phyloP scores from a whole-genome alignment of 768 basidiomycete species.

The Cystoderma amianthinum region DNA sequence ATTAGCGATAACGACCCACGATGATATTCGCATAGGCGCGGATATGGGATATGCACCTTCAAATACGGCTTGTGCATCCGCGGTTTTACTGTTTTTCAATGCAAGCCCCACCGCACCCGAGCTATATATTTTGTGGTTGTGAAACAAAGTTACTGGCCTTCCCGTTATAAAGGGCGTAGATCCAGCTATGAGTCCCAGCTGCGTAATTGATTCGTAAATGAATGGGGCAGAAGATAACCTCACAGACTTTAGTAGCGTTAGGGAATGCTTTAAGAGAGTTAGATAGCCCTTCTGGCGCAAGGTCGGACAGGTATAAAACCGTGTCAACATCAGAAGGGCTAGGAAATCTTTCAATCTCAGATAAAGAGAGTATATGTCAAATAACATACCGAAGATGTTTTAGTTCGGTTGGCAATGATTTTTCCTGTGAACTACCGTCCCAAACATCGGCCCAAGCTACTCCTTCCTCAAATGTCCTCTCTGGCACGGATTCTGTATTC shows the following conservation, averaged over 20 bases:
- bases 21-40: too few relatives aligned
- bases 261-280: conserved; percentile 36
- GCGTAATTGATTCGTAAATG: background rate
- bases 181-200: conserved; percentile 65
- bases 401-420: conserved; percentile 30
- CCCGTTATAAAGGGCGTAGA: conserved; percentile 81
- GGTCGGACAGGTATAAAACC: conserved; percentile 52
- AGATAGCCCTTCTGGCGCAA: conserved; percentile 47
- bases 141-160: conserved; percentile 62
- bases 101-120: conserved; percentile 70
- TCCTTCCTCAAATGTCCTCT: conserved; percentile 10
- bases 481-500: too few relatives aligned
- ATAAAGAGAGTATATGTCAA: conserved; percentile 3
- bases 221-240: background rate
- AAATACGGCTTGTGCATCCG: too few relatives aligned
- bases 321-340: conserved; percentile 23
- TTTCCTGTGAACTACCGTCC: conserved; percentile 20
- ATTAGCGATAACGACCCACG: too few relatives aligned
- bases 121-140: conserved; percentile 44
- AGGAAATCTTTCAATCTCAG: background rate
- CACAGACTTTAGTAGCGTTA: conserved; percentile 40
- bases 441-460: conserved; percentile 45
- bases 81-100: conserved; percentile 16
- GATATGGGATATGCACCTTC: too few relatives aligned
- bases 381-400: conserved; percentile 26